A percentile compares a stretch with the other conserved stretches of the same genome.
Evolutionary conservation across 176 grass and related monocot species (phyloP).

Genomic region (Cocos nucifera): DNA sequence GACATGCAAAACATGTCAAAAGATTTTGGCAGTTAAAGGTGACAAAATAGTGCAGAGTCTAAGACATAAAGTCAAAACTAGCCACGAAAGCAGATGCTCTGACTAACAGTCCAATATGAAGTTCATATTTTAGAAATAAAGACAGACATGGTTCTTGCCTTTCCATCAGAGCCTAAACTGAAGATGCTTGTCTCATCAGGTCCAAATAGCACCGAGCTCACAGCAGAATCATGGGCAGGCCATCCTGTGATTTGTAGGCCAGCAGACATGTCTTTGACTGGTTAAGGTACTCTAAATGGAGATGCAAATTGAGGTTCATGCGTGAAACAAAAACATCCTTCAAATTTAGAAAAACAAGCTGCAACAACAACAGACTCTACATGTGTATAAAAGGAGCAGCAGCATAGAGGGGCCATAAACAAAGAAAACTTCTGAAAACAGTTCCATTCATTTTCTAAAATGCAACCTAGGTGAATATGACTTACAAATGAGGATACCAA

Average conservation of each 20-base stretch:
- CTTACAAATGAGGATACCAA: slow-evolving; percentile 67
- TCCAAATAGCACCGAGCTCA: slow-evolving; percentile 82
- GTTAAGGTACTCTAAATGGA: slow-evolving; percentile 17
- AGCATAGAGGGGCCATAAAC: slow-evolving; percentile 5
- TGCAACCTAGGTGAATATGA: not conserved
- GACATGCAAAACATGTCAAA: no score
- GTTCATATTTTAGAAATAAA: slow-evolving; percentile 5
- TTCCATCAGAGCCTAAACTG: slow-evolving; percentile 82
- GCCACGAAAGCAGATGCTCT: no score
- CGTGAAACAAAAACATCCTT: no score
- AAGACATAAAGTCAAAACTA: no score
- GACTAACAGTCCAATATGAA: no score
- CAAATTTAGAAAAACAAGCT: no score
- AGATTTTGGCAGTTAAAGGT: no score
- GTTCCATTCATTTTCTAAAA: slow-evolving; percentile 8
- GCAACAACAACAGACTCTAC: no score
- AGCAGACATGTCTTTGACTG: slow-evolving; percentile 82
- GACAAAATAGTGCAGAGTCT: no score
- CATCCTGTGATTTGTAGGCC: slow-evolving; percentile 98
- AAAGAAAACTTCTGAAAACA: slow-evolving; percentile 4
- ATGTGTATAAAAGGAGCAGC: not conserved
- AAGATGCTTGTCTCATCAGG: slow-evolving; percentile 97
- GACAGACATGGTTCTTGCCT: slow-evolving; percentile 34
- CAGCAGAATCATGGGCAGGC: slow-evolving; percentile 91
- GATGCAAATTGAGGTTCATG: no score